Evolutionary conservation across 1,284 basidiomycete genomes (phyloP).

Genomic region (Xanthoconium separans): DNA sequence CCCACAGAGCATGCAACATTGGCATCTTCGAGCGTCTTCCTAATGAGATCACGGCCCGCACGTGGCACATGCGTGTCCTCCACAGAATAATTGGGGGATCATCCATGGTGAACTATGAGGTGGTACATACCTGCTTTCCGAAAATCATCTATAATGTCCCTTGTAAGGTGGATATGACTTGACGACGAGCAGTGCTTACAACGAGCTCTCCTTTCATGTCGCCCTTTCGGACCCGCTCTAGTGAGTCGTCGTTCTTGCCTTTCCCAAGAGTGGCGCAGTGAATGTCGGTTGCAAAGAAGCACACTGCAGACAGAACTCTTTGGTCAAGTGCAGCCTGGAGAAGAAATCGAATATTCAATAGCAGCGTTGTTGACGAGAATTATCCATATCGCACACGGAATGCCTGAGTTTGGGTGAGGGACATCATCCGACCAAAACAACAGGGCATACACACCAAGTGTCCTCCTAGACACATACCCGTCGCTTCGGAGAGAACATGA

Average conservation of each 20-base stretch:
- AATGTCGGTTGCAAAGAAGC: slow-evolving; percentile 93
- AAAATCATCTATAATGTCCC: slow-evolving; percentile 74
- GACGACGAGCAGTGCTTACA: slow-evolving; percentile 41
- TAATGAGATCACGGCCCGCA: slow-evolving; percentile 78
- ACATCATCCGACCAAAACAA: background rate
- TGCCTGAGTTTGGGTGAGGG: slow-evolving; percentile 18
- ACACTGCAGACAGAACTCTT: slow-evolving; percentile 81
- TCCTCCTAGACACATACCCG: slow-evolving; percentile 85
- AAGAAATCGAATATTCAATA: slow-evolving; percentile 35
- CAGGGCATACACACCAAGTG: slow-evolving; percentile 57
- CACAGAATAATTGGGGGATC: slow-evolving; percentile 2
- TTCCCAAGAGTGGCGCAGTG: slow-evolving; percentile 85
- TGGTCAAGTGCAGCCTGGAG: slow-evolving; percentile 76
- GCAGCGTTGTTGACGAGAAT: slow-evolving; percentile 47
- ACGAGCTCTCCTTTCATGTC: slow-evolving; percentile 86
- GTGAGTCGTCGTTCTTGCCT: slow-evolving; percentile 78
- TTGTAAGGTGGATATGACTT: background rate
- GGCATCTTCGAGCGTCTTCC: slow-evolving; percentile 78
- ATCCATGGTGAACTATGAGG: background rate
- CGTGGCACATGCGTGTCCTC: slow-evolving; percentile 90
- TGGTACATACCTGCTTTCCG: slow-evolving; percentile 73
- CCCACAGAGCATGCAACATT: slow-evolving; percentile 67
- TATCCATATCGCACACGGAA: slow-evolving; percentile 20
- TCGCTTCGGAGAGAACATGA: slow-evolving; percentile 46
- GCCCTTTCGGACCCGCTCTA: slow-evolving; percentile 69